Conservation (phyloP, 805 yeast genomes). For the Yueomyces sp. region DNA sequence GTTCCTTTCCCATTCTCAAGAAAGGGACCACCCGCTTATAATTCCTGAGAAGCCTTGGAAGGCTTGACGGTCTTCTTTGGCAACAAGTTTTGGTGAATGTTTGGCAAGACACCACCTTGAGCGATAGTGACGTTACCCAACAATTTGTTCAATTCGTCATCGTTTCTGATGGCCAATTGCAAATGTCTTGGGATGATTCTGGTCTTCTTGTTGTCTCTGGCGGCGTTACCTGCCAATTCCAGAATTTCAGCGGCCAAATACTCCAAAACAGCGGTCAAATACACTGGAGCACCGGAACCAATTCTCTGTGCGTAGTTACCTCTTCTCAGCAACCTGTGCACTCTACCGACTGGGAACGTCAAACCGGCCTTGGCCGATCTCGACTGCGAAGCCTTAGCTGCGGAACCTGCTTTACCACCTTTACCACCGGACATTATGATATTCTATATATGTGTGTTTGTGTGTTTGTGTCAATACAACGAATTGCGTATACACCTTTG, state of each 20-base stretch:
- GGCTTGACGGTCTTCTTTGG: conserved; percentile 60
- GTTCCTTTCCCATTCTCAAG: no score
- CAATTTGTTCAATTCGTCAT: conserved; percentile 94
- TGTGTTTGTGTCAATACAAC: background rate
- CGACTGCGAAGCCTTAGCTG: conserved; percentile 92
- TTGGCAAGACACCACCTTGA: conserved; percentile 98
- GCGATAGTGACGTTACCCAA: conserved; percentile 91
- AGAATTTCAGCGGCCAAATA: conserved; percentile 95
- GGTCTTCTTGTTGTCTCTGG: conserved; percentile 97
- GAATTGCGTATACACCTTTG: background rate
- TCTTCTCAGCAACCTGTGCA: conserved; percentile 90
- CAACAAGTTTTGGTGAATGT: conserved; percentile 86
- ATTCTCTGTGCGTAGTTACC: conserved; percentile 98
- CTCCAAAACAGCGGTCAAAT: conserved; percentile 92
- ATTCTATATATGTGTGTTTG: conserved; percentile 8
- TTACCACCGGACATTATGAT: conserved; percentile 52
- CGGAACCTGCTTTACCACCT: conserved; percentile 88
- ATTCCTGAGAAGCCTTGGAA: conserved; percentile 54
- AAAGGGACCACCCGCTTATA: conserved; percentile 23
- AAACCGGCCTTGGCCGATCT: conserved; percentile 98
- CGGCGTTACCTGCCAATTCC: conserved; percentile 98
- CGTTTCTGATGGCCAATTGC: conserved; percentile 97
- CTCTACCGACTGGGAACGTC: conserved; percentile 99
- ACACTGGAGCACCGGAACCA: conserved; percentile 99
- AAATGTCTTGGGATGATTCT: conserved; percentile 98